Evolutionary conservation across 1,284 basidiomycete species (phyloP), one percentile per base, ranked within the genome.

Genomic region (Austroboletus niveus): DNA sequence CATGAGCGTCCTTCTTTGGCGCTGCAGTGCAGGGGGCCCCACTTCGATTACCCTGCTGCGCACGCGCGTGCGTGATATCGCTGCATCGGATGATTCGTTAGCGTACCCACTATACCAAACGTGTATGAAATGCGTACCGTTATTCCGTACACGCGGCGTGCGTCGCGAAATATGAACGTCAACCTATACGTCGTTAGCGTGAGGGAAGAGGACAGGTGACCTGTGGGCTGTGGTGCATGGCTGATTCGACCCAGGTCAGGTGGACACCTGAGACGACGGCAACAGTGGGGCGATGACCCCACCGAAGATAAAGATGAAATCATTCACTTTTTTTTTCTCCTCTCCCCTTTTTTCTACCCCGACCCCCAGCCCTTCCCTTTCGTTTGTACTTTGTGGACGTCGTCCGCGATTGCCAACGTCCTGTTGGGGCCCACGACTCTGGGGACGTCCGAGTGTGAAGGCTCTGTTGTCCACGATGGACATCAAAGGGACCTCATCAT

Each of bases 121-220:
- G 29, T 29, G 38, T n/a, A 38, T 20, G 35, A 4, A 17, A 22
- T 34, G 39, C 27, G 43, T 29, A 40, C 45, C 9, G 17, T 27
- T 20, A 48, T 56, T 14, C 42, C 36, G 38, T 41, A 32, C 35
- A n/a, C 6, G 43, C 31, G 15, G 32, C 32, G 31, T 17, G 32
- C 20, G 29, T 40, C 29, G 47, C n/a, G 35, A 24, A 27, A 48
- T 31, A 15, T 24, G 35, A 47, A 42, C 15, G 42, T 43, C 32
- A 39, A 39, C 17, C 35, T 38, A 43, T 39, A 20, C 38, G 38
- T 8, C 7, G 22, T n/a, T 20, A 42, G 17, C 34, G 43, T 40
- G 35, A 32, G 55, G 51, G 38, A 27, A 12, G 5, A 24, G 38
- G 40, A 35, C 60, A 61, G 58, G 49, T 62, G 58, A 62, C 43